Conservation (phyloP, 179 eudicot genomes). For the Actinidia arguta region DNA sequence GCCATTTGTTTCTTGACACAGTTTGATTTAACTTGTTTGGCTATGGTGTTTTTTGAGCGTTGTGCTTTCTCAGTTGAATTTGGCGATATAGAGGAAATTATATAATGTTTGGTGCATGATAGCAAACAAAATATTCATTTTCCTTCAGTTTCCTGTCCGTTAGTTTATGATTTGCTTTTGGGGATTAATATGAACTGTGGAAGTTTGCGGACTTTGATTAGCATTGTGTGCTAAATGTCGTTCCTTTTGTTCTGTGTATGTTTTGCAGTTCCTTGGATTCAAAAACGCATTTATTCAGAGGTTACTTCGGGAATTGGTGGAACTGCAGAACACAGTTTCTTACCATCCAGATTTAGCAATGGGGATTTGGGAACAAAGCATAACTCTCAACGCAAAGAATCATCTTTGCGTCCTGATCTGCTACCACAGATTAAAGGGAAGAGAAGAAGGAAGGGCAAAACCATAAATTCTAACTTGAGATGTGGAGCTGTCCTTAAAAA, state of each 20-base stretch:
- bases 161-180: not conserved
- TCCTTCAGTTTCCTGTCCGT: not conserved
- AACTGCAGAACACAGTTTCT: slow-evolving; percentile 48
- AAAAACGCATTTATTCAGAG: slow-evolving; percentile 87
- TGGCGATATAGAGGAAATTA: not conserved
- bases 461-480: slow-evolving; percentile 22
- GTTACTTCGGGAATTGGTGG: slow-evolving; percentile 83
- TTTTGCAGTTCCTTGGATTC: slow-evolving; percentile 91
- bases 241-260: slow-evolving; percentile 15
- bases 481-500: slow-evolving; percentile 31
- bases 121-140: not conserved
- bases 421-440: slow-evolving; percentile 55
- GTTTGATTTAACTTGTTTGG: too few relatives aligned
- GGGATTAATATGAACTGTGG: not conserved
- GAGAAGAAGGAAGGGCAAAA: slow-evolving; percentile 63
- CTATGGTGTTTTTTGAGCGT: too few relatives aligned
- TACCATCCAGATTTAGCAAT: slow-evolving; percentile 27
- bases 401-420: slow-evolving; percentile 45
- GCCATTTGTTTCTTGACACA: too few relatives aligned
- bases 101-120: not conserved
- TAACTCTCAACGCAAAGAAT: slow-evolving; percentile 26
- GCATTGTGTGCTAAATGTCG: slow-evolving; percentile 2
- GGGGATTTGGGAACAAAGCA: slow-evolving; percentile 42
- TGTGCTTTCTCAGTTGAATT: not conserved
- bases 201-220: not conserved